Conservation (phyloP, 164 flowering plant genomes). For the Dillenia turbinata region DNA sequence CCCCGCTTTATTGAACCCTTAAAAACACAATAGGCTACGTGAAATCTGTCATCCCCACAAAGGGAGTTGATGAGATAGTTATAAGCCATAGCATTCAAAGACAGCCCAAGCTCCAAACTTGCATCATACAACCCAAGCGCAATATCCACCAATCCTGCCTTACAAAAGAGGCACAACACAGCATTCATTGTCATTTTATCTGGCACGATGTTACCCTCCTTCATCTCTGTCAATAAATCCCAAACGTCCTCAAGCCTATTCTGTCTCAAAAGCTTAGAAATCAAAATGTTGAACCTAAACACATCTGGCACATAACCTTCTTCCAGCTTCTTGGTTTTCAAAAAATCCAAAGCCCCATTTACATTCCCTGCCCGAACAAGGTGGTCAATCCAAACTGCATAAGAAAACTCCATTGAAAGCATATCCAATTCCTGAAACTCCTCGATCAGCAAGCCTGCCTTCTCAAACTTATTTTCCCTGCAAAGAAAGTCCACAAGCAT, state of each 20-base stretch:
- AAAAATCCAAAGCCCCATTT: constrained; percentile 54
- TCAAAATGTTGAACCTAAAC: constrained; percentile 49
- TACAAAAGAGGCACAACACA: constrained; percentile 71
- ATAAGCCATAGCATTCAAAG: constrained; percentile 50
- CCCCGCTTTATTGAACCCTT: constrained; percentile 50
- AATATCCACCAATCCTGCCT: constrained; percentile 76
- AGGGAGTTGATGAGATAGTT: constrained; percentile 60
- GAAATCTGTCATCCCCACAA: constrained; percentile 51
- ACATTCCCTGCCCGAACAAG: constrained; percentile 48
- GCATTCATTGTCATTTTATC: constrained; percentile 73
- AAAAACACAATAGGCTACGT: constrained; percentile 57
- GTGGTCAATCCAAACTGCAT: constrained; percentile 45
- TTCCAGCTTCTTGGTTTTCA: constrained; percentile 28
- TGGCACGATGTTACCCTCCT: constrained; percentile 43
- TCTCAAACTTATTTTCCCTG: constrained; percentile 27
- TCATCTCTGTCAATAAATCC: constrained; percentile 76
- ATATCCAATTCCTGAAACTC: constrained; percentile 31
- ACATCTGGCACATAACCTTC: constrained; percentile 63
- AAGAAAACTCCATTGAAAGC: constrained; percentile 31
- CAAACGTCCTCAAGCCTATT: constrained; percentile 51
- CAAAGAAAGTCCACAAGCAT: constrained; percentile 52
- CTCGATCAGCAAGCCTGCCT: constrained; percentile 44
- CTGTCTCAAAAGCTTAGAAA: constrained; percentile 55
- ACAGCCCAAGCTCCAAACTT: constrained; percentile 47
- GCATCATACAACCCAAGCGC: constrained; percentile 60